These are phyloP conservation scores for Candida germanica DNA, from an alignment of 805 yeast species.

Conservation along the genomic window DNA sequence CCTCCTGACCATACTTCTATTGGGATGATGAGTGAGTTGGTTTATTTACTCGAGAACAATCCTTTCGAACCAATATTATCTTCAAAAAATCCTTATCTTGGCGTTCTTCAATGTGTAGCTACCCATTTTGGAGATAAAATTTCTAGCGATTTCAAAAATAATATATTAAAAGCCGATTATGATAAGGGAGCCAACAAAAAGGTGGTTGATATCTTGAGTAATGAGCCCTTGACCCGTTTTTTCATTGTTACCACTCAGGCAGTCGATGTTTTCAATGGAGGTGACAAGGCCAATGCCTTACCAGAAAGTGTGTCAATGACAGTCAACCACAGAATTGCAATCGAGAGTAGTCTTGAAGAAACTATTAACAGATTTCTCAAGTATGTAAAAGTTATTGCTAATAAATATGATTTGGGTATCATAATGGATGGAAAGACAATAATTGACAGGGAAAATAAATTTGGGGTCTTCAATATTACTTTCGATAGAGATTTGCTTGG, in stretches of 20 bases:
- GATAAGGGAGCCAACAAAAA: conserved; percentile 21
- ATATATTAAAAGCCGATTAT: conserved; percentile 34
- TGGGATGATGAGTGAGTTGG: conserved; percentile 65
- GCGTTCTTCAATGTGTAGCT: conserved; percentile 61
- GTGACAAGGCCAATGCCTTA: conserved; percentile 39
- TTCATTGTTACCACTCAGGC: conserved; percentile 34
- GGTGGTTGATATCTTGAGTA: conserved; percentile 12
- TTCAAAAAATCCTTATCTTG: conserved; percentile 57
- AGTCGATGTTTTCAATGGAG: conserved; percentile 31
- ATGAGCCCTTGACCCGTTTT: conserved; percentile 21
- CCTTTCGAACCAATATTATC: conserved; percentile 50
- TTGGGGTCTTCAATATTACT: conserved; percentile 16
- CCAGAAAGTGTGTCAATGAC: conserved; percentile 30
- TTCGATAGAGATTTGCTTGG: conserved; percentile 23
- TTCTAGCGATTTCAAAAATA: conserved; percentile 21
- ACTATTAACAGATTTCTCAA: conserved; percentile 18
- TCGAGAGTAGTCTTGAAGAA: conserved; percentile 26
- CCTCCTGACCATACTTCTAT: conserved; percentile 82
- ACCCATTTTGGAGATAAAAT: conserved; percentile 35
- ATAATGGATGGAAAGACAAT: conserved; percentile 16
- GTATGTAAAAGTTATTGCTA: conserved; percentile 25
- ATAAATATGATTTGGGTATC: conserved; percentile 25
- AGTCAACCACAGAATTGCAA: conserved; percentile 35
- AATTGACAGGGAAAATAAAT: conserved; percentile 13
- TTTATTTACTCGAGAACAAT: conserved; percentile 52